A percentile compares a stretch with the other conserved stretches of the same genome.
Evolutionary conservation across 23 red algal genomes (phyloP).

Genomic region (Chondrus crispus): DNA sequence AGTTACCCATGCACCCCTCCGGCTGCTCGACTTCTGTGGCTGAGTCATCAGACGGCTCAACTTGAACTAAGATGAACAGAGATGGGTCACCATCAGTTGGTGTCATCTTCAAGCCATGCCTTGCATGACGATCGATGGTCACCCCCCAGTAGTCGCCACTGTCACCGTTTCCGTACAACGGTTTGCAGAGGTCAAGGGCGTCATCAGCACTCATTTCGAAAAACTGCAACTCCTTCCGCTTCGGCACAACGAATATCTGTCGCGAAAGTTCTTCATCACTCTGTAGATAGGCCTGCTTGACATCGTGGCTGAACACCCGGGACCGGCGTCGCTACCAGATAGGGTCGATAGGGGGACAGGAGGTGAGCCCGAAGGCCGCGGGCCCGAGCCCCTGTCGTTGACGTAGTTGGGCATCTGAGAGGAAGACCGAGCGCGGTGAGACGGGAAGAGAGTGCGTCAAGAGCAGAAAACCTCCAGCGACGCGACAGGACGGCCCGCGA

Average conservation of each 20-base stretch:
- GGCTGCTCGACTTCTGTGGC: too few species aligned
- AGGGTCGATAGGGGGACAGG: too few species aligned
- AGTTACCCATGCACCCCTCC: background rate
- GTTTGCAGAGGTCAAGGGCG: background rate
- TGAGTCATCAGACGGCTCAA: background rate
- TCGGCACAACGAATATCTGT: background rate
- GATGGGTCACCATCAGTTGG: background rate
- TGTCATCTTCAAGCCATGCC: background rate
- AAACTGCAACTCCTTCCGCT: background rate
- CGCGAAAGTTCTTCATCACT: background rate
- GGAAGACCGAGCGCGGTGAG: too few species aligned
- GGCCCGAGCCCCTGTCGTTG: too few species aligned
- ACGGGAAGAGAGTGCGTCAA: too few species aligned
- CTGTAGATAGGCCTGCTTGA: constrained; percentile 31
- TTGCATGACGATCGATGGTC: background rate
- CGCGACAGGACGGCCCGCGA: too few species aligned
- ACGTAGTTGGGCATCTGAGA: too few species aligned
- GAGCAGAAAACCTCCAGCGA: too few species aligned
- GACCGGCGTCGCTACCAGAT: too few species aligned
- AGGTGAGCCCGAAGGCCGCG: too few species aligned
- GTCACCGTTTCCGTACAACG: constrained; percentile 7
- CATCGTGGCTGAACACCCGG: constrained; percentile 1
- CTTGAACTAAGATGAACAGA: background rate
- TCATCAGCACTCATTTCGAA: background rate
- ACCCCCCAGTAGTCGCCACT: constrained; percentile 37